Conservation (phyloP, 306 rosid genomes). For the Rubus idaeus region DNA sequence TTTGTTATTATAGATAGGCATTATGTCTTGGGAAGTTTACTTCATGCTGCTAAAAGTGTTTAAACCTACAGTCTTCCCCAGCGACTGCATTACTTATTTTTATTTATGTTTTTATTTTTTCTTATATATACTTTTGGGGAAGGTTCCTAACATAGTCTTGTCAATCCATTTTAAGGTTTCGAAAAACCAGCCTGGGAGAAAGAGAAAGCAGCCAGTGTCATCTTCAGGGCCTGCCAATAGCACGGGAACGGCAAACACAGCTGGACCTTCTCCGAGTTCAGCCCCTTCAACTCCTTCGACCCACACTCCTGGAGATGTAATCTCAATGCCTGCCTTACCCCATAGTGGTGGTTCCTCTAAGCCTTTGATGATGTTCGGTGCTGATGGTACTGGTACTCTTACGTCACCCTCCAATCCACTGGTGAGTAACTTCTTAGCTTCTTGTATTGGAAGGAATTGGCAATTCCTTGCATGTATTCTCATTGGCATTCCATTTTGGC, state of each 20-base stretch:
- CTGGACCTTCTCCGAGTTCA: slow-evolving; percentile 98
- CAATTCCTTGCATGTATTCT: slow-evolving; percentile 63
- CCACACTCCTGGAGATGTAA: slow-evolving; percentile 97
- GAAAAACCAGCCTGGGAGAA: slow-evolving; percentile 93
- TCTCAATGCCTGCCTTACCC: slow-evolving; percentile 94
- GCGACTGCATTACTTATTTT: too few relatives aligned
- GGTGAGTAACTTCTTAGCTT: slow-evolving; percentile 55
- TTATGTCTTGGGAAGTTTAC: background rate
- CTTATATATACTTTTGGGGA: background rate
- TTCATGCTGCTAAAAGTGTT: too few relatives aligned
- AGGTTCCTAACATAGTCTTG: slow-evolving; percentile 44
- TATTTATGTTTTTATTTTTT: background rate
- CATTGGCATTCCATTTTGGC: slow-evolving; percentile 95
- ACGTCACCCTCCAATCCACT: slow-evolving; percentile 92
- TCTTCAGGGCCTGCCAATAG: slow-evolving; percentile 99
- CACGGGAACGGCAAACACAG: slow-evolving; percentile 93
- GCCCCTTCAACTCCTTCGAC: slow-evolving; percentile 99
- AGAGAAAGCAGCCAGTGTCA: slow-evolving; percentile 94
- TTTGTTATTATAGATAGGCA: slow-evolving; percentile 4
- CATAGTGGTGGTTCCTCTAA: slow-evolving; percentile 84
- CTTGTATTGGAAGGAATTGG: slow-evolving; percentile 44
- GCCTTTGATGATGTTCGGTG: slow-evolving; percentile 79
- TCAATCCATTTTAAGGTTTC: slow-evolving; percentile 65
- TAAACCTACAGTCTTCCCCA: too few relatives aligned
- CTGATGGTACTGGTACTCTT: slow-evolving; percentile 81